Conservation (phyloP, 768 basidiomycete species). For the Lyophyllum semitale region DNA sequence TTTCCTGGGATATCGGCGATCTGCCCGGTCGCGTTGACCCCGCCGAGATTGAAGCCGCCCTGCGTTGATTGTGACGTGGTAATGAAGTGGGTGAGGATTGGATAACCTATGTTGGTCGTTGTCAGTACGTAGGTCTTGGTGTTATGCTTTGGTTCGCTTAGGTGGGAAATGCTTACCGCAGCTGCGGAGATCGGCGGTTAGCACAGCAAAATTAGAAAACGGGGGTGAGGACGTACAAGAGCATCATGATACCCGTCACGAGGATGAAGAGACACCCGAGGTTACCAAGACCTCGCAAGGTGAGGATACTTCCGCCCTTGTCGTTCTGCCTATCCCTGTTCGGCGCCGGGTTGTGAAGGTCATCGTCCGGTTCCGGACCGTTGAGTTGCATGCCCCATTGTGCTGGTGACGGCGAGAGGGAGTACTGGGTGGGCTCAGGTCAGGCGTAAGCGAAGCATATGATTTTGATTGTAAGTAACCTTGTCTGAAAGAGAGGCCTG, state of each 20-base stretch:
- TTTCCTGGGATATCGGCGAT: constrained; percentile 59
- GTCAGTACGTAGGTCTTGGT: constrained; percentile 1
- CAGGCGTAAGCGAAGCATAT: background rate
- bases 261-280: constrained; percentile 67
- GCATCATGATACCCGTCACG: constrained; percentile 42
- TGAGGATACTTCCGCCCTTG: constrained; percentile 58
- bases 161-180: constrained; percentile 32
- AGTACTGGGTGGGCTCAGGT: constrained; percentile 28
- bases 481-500: constrained; percentile 33
- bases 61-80: constrained; percentile 42
- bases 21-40: constrained; percentile 75
- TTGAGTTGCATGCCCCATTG: constrained; percentile 48
- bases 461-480: constrained; percentile 16
- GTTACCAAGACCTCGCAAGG: constrained; percentile 64
- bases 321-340: constrained; percentile 55
- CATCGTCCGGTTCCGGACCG: constrained; percentile 60
- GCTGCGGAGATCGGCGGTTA: constrained; percentile 22
- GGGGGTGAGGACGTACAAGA: constrained; percentile 50
- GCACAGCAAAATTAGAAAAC: background rate
- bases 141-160: constrained; percentile 7
- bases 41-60: constrained; percentile 74
- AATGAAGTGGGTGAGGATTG: constrained; percentile 48
- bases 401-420: constrained; percentile 44
- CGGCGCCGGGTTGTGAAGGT: constrained; percentile 66
- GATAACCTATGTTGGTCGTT: constrained; percentile 38